Conservation (phyloP, 2,329 filamentous ascomycete genomes). For the Chrysoporthe puriensis region DNA sequence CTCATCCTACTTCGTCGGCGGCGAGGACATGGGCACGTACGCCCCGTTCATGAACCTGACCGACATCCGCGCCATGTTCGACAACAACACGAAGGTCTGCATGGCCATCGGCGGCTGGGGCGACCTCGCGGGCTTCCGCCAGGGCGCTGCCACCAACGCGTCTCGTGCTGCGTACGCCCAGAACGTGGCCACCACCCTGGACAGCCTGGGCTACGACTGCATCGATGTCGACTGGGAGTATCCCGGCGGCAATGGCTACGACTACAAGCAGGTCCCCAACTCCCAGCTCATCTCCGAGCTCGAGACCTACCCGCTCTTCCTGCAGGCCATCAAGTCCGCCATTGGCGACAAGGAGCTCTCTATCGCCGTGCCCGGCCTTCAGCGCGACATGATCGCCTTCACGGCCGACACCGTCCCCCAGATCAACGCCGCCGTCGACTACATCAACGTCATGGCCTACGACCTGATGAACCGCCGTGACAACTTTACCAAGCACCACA, state of each 20-base stretch:
- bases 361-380: slow-evolving; percentile 68
- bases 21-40: slow-evolving; percentile 45
- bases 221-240: slow-evolving; percentile 70
- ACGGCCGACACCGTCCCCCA: slow-evolving; percentile 59
- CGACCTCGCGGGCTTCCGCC: slow-evolving; percentile 60
- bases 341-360: slow-evolving; percentile 67
- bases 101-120: slow-evolving; percentile 70
- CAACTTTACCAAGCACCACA: slow-evolving; percentile 66
- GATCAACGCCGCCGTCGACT: slow-evolving; percentile 64
- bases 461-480: slow-evolving; percentile 73
- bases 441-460: slow-evolving; percentile 72
- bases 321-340: slow-evolving; percentile 59
- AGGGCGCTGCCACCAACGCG: slow-evolving; percentile 50
- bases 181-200: slow-evolving; percentile 59
- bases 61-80: slow-evolving; percentile 56
- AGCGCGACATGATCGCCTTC: slow-evolving; percentile 70
- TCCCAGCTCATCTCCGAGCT: slow-evolving; percentile 63
- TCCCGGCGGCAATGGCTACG: slow-evolving; percentile 68
- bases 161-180: slow-evolving; percentile 57
- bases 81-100: slow-evolving; percentile 59
- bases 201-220: slow-evolving; percentile 62
- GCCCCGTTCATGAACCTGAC: slow-evolving; percentile 57
- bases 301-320: slow-evolving; percentile 63
- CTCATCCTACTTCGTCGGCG: slow-evolving; percentile 52
- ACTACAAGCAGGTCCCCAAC: slow-evolving; percentile 70